Base-by-base conservation (phyloP, 2,329 filamentous ascomycete genomes). In the Pyrenochaeta sp. region DNA sequence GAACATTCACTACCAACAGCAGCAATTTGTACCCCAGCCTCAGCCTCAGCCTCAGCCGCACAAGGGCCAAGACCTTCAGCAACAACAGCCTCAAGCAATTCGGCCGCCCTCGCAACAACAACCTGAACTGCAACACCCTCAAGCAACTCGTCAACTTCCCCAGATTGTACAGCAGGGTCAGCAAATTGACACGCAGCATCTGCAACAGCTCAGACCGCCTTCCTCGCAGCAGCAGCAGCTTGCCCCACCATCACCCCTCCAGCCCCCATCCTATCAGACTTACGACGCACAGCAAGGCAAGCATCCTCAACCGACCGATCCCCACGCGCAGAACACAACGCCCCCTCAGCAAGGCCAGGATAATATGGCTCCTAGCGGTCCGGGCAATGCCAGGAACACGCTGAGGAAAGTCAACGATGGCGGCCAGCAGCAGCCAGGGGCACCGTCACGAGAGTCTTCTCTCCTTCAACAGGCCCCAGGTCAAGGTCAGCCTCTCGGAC, bases 401-500 rank as follows among this genome's bases (percentile, higher is more conserved):
- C 50, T 75, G 64, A 66, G 75, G 40, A 77, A 77, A 65, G 73
- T 72, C 54, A 71, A 66, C 50, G 74, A 77, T 44, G 61, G 64
- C 48, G 67, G 65, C 51, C 67, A 71, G 48, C 63, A 64, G 53
- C 73, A 68, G 53, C 66, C 73, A 50, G 68, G 73, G 25, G 61
- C 68, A 37, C 71, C 72, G 13, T 73, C 74, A 24, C 66, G 75
- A 54, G 74, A 78, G 66, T 57, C 72, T 13, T 76, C 75, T 37
- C 69, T 73, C 37, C 67, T 76, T 37, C 71, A 75, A 56, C 74
- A 74, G 60, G 69, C 72, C 45, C 53, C 69, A 66, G 60, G 67
- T 61, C 73, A 75, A 75, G 72, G 72, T 76, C 74, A 77, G 72
- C 66, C 63, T 61, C 70, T 66, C 65, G 69, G 69, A 63, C 73